A percentile compares a stretch with the other conserved stretches of the same genome.
Evolutionary conservation across 2,329 filamentous ascomycete genomes (phyloP).

Genomic region (Cordyceps farinosa): DNA sequence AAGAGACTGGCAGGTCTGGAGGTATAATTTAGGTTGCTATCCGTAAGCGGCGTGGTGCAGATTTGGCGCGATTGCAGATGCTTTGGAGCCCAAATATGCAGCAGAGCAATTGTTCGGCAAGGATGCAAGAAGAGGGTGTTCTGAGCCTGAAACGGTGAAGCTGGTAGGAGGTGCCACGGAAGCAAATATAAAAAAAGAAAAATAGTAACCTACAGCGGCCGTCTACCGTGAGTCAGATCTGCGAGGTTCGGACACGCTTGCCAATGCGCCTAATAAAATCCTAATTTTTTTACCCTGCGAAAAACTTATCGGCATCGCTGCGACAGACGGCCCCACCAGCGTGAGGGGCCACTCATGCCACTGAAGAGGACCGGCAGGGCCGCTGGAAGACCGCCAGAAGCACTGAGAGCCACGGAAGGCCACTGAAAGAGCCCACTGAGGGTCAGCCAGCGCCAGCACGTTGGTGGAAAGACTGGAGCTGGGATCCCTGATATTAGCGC

Average conservation of each 20-base stretch:
- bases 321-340: conserved; percentile 2
- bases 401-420: not conserved
- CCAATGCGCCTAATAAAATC: not conserved
- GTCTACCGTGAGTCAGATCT: conserved; percentile 17
- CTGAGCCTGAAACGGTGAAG: not conserved
- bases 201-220: not conserved
- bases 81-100: conserved; percentile 1
- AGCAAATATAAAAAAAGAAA: not conserved
- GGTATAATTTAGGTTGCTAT: conserved; percentile 8
- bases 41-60: conserved; percentile 14
- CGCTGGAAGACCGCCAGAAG: not conserved
- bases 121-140: not conserved
- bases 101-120: not conserved
- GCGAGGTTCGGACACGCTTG: conserved; percentile 5
- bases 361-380: not conserved
- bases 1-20: conserved; percentile 5
- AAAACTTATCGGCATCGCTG: not conserved
- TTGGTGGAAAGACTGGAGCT: not conserved
- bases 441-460: not conserved
- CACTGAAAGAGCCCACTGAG: not conserved
- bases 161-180: not conserved
- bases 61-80: conserved; percentile 3
- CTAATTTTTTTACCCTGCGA: not conserved
- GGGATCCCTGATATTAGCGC: not conserved
- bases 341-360: not conserved